Evolutionary conservation across 306 rosid genomes (phyloP).

Genomic region (Corylus heterophylla): DNA sequence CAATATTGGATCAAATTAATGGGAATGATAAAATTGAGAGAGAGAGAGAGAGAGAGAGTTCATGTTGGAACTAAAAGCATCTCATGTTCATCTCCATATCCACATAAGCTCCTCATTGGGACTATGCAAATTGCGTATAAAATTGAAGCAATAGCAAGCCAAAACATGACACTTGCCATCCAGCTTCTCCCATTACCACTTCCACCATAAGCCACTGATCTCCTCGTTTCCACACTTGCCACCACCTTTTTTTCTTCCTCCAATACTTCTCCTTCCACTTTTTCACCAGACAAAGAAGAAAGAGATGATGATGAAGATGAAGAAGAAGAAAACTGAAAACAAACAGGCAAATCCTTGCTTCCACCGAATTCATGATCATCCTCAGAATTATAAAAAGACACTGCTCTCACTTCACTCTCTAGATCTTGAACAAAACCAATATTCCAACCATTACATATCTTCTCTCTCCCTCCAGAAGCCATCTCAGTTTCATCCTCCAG

Average conservation of each 20-base stretch:
- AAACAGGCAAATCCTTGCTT: slow-evolving; percentile 19
- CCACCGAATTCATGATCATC: slow-evolving; percentile 18
- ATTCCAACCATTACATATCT: not conserved
- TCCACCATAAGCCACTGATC: not conserved
- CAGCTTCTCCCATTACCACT: slow-evolving; percentile 20
- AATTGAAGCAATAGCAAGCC: slow-evolving; percentile 33
- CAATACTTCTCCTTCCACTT: not conserved
- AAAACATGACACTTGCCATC: slow-evolving; percentile 8
- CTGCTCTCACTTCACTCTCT: slow-evolving; percentile 42
- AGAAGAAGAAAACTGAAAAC: slow-evolving; percentile 4
- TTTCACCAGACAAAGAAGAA: slow-evolving; percentile 2
- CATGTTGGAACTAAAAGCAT: slow-evolving; percentile 52
- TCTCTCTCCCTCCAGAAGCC: slow-evolving; percentile 2
- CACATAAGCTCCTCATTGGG: slow-evolving; percentile 18
- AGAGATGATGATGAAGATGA: slow-evolving; percentile 33
- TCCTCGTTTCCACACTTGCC: slow-evolving; percentile 3
- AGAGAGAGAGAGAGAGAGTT: not conserved
- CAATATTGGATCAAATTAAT: too few relatives aligned
- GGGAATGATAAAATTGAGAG: too few relatives aligned
- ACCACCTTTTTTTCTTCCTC: not conserved
- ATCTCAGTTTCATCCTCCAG: not conserved
- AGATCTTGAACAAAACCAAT: slow-evolving; percentile 21
- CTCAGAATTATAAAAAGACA: slow-evolving; percentile 19
- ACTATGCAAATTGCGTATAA: slow-evolving; percentile 31
- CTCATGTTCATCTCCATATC: slow-evolving; percentile 7